phyloP scores from a whole-genome alignment of 768 basidiomycete species.

The Epithele typhae region DNA sequence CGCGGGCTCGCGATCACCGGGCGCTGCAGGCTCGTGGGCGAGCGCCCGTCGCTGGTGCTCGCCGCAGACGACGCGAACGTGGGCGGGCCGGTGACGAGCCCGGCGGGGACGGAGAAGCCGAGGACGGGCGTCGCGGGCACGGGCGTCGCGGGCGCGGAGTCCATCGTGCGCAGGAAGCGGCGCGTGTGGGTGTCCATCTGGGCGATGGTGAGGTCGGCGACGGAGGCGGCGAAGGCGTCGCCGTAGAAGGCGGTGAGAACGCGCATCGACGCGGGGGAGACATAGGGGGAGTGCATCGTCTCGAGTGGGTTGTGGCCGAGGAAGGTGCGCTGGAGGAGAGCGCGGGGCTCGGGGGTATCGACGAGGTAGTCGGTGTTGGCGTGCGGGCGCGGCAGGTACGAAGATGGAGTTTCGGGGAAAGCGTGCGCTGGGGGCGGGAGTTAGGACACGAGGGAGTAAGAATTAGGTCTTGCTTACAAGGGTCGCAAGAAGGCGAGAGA shows the following conservation, averaged over 20 bases:
- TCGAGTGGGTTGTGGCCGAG: conserved; percentile 37
- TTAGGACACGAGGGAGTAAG: no score
- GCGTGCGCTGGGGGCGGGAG: conserved; percentile 33
- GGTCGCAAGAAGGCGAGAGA: conserved; percentile 38
- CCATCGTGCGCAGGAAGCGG: conserved; percentile 19
- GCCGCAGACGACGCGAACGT: conserved; percentile 13
- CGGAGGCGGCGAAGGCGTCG: conserved; percentile 22
- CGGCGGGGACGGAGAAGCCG: conserved; percentile 4
- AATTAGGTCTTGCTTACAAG: conserved; percentile 24
- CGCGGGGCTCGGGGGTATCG: conserved; percentile 50
- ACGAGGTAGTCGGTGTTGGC: conserved; percentile 45
- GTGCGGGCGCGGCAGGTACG: conserved; percentile 47
- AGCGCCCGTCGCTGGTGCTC: conserved; percentile 26
- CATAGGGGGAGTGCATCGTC: conserved; percentile 31
- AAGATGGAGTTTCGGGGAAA: conserved; percentile 44
- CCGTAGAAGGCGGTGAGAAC: conserved; percentile 31
- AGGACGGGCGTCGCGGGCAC: conserved; percentile 6
- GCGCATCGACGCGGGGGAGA: conserved; percentile 28
- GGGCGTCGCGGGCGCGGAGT: conserved; percentile 17
- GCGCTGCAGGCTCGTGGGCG: conserved; percentile 21
- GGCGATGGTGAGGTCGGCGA: conserved; percentile 25
- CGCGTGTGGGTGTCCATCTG: conserved; percentile 19
- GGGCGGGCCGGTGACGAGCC: conserved; percentile 10
- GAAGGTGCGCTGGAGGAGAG: conserved; percentile 49
- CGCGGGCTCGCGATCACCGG: conserved; percentile 26